Conservation (phyloP, 257 asterid genomes). For the Plantago ovata region DNA sequence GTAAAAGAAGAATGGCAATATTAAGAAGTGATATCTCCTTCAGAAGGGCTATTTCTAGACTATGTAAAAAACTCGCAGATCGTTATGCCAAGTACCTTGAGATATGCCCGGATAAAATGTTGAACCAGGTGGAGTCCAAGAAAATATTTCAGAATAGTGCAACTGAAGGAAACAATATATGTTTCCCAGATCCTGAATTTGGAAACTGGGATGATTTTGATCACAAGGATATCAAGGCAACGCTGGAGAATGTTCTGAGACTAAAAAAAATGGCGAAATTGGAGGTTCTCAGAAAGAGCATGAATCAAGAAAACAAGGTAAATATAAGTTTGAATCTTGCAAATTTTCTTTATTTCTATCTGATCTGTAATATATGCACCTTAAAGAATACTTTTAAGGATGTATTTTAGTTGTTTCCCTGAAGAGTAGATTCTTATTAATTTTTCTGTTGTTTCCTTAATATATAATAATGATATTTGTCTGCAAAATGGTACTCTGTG, state of each 20-base stretch:
- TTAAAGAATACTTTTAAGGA: too few species aligned
- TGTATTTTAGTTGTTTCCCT: background rate
- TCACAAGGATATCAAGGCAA: slow-evolving; percentile 48
- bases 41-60: slow-evolving; percentile 65
- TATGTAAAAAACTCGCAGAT: slow-evolving; percentile 63
- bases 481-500: too few species aligned
- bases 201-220: slow-evolving; percentile 79
- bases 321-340: slow-evolving; percentile 41
- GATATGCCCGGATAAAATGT: slow-evolving; percentile 43
- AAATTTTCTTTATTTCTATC: too few species aligned
- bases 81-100: slow-evolving; percentile 58
- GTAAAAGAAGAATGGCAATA: slow-evolving; percentile 83
- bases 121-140: slow-evolving; percentile 32
- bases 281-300: slow-evolving; percentile 31
- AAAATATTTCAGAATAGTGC: slow-evolving; percentile 32
- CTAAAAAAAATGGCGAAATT: slow-evolving; percentile 50
- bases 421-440: background rate
- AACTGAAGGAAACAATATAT: slow-evolving; percentile 22
- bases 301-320: slow-evolving; percentile 32
- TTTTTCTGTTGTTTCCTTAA: too few species aligned
- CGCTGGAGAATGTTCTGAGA: slow-evolving; percentile 62
- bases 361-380: too few species aligned
- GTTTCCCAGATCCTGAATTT: slow-evolving; percentile 21
- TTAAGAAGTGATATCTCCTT: slow-evolving; percentile 46
- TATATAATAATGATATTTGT: too few species aligned